Conservation (phyloP, 2,329 filamentous ascomycete genomes). For the Claviceps sp. region DNA sequence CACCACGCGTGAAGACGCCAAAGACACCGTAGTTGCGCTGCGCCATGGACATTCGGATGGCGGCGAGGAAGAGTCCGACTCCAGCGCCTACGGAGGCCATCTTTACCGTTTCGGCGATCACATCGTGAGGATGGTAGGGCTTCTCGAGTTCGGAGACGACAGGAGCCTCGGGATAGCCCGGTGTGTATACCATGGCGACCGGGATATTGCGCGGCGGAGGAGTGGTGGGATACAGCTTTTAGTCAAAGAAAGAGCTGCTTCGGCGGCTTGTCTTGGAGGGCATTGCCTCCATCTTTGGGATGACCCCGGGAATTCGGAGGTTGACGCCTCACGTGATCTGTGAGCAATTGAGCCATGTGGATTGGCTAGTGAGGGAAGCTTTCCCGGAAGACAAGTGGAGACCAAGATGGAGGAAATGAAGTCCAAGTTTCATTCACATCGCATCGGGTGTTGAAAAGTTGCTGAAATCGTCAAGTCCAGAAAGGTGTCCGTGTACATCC, state of each 20-base stretch:
- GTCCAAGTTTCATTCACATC: not conserved
- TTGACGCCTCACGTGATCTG: constrained; percentile 20
- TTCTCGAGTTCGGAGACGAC: constrained; percentile 9
- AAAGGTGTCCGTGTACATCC: not conserved
- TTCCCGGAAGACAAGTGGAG: not conserved
- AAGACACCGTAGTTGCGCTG: constrained; percentile 70
- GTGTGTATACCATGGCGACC: constrained; percentile 21
- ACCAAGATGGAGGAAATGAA: not conserved
- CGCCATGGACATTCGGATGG: constrained; percentile 74
- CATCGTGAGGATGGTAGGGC: constrained; percentile 60
- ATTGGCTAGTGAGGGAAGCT: constrained; percentile 16
- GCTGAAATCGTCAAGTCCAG: too few species aligned
- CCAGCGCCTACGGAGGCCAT: constrained; percentile 51
- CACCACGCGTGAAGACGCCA: constrained; percentile 68
- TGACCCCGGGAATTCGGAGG: not conserved
- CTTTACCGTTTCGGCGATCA: constrained; percentile 52
- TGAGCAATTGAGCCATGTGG: constrained; percentile 19
- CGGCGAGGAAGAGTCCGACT: constrained; percentile 58
- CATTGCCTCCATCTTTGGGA: not conserved
- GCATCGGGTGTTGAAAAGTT: not conserved
- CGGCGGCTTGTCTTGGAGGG: not conserved
- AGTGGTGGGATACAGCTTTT: not conserved
- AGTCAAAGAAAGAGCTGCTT: not conserved
- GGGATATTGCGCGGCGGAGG: not conserved
- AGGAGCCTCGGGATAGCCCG: constrained; percentile 14